Evolutionary conservation across 2,329 filamentous ascomycete genomes (phyloP).

Genomic region (Paecilomyces sp.): DNA sequence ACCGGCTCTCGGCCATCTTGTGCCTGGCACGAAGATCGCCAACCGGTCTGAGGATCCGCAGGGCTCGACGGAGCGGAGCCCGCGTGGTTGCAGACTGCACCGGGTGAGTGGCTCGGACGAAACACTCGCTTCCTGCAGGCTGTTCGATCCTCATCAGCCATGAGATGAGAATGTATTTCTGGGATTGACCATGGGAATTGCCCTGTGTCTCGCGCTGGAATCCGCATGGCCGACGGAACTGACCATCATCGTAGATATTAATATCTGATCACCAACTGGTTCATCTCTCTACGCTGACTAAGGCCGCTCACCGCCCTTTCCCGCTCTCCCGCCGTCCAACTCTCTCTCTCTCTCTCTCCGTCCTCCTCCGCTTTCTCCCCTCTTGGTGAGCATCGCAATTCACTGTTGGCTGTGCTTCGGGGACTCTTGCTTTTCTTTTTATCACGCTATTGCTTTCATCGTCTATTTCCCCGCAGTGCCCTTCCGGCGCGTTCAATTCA

Average conservation of each 20-base stretch:
- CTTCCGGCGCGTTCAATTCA: neutral
- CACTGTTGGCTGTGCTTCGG: neutral
- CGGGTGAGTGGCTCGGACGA: constrained; percentile 10
- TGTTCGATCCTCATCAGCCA: no score
- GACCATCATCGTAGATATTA: neutral
- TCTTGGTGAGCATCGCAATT: neutral
- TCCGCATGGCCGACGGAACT: neutral
- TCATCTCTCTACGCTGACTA: neutral
- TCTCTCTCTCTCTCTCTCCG: constrained; percentile 10
- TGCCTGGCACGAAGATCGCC: neutral
- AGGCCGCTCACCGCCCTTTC: constrained; percentile 18
- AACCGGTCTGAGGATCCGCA: neutral
- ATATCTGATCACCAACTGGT: neutral
- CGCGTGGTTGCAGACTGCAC: constrained; percentile 13
- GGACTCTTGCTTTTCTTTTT: neutral
- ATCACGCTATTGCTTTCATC: neutral
- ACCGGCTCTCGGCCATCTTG: neutral
- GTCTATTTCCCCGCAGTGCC: neutral
- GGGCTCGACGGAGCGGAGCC: neutral
- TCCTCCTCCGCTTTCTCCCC: constrained; percentile 11
- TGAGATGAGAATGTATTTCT: no score
- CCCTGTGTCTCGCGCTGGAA: neutral
- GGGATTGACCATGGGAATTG: no score
- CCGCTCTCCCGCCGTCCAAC: neutral
- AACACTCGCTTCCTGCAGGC: neutral